Evolutionary conservation across 2,329 filamentous ascomycete species (phyloP).

Genomic region (Rhynchosporium agropyri): DNA sequence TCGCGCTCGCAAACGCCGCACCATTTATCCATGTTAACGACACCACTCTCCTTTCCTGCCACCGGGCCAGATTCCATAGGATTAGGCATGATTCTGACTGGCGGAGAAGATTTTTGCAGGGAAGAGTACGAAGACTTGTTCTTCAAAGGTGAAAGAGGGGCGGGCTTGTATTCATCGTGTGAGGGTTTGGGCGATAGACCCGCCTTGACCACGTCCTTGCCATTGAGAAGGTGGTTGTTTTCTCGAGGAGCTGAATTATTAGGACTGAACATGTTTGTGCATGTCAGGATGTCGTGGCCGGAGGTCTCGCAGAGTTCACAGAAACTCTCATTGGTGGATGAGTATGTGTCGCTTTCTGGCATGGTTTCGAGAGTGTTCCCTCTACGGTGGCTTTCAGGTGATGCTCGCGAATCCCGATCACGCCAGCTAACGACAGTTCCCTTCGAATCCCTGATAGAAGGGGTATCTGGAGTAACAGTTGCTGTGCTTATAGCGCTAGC

Average conservation of each 20-base stretch:
- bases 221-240: conserved; percentile 35
- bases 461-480: conserved; percentile 50
- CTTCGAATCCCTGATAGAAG: conserved; percentile 66
- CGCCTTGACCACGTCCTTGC: conserved; percentile 46
- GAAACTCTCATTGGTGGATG: conserved; percentile 66
- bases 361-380: conserved; percentile 65
- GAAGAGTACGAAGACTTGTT: conserved; percentile 43
- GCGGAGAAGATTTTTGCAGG: conserved; percentile 43
- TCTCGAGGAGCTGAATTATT: conserved; percentile 29
- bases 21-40: conserved; percentile 87
- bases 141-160: conserved; percentile 56
- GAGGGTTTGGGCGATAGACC: conserved; percentile 44
- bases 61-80: conserved; percentile 68
- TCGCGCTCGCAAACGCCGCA: conserved; percentile 96
- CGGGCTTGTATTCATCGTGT: conserved; percentile 53
- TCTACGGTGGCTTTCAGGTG: conserved; percentile 52
- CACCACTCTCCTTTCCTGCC: conserved; percentile 75
- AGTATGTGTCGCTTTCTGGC: conserved; percentile 70
- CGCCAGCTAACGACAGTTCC: conserved; percentile 64
- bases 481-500: conserved; percentile 54
- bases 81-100: conserved; percentile 58
- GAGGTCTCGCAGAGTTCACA: conserved; percentile 94
- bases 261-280: conserved; percentile 77
- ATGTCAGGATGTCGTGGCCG: conserved; percentile 92
- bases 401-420: conserved; percentile 46